Conservation (phyloP, 2,329 filamentous ascomycete genomes). For the Pseudodiploospora longispora region DNA sequence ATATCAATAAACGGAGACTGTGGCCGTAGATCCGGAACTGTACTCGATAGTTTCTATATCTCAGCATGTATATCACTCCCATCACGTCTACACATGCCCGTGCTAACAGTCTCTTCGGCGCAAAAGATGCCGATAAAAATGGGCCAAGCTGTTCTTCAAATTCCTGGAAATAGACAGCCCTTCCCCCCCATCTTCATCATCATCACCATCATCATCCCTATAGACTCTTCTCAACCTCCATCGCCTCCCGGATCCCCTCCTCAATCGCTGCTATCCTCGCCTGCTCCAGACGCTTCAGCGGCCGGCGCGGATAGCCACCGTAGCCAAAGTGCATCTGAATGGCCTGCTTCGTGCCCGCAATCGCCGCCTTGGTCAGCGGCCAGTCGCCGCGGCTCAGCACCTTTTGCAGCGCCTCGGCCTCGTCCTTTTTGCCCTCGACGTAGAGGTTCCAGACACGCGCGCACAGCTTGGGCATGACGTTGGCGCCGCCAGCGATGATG, state of each 20-base stretch:
- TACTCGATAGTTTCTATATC: too few species aligned
- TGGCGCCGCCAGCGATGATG: slow-evolving; percentile 79
- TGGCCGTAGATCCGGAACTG: too few species aligned
- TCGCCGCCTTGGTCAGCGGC: slow-evolving; percentile 73
- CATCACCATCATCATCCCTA: slow-evolving; percentile 13
- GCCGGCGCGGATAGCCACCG: slow-evolving; percentile 65
- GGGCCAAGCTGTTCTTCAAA: too few species aligned
- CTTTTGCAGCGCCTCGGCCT: slow-evolving; percentile 69
- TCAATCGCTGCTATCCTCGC: slow-evolving; percentile 44
- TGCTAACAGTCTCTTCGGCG: too few species aligned
- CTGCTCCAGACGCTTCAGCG: slow-evolving; percentile 58
- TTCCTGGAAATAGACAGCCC: too few species aligned
- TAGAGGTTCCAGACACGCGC: slow-evolving; percentile 73
- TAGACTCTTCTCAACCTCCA: slow-evolving; percentile 54
- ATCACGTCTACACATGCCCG: too few species aligned
- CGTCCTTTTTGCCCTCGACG: slow-evolving; percentile 61
- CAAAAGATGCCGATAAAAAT: too few species aligned
- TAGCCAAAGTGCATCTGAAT: slow-evolving; percentile 78
- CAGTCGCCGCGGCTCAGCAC: slow-evolving; percentile 73
- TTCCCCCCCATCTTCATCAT: too few species aligned
- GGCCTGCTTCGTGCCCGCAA: slow-evolving; percentile 78
- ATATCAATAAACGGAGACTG: too few species aligned
- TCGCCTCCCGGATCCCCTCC: slow-evolving; percentile 52
- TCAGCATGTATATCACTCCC: too few species aligned
- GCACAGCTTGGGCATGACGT: slow-evolving; percentile 76